Evolutionary conservation across 768 basidiomycete species (phyloP), one percentile per base, ranked within the genome.

Genomic region (Boletales sp.): DNA sequence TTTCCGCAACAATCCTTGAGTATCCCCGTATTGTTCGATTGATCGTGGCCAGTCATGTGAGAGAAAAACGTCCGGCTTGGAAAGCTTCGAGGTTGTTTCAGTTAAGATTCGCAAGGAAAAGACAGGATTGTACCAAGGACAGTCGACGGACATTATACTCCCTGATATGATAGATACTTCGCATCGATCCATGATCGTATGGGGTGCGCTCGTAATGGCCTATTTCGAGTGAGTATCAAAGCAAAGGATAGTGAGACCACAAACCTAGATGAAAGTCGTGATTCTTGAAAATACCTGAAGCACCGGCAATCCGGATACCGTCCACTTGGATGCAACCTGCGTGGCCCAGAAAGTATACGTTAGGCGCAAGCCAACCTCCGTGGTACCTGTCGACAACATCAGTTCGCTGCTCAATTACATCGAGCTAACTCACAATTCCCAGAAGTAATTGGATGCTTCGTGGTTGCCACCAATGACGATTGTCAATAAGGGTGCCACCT

Each of bases 401-500:
- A 42, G 45, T 42, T 43, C 38, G 34, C 34, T n/a, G 45, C 43
- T 51, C 12, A 30, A 9, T 9, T 10, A 9, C n/a, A 10, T 30
- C 5, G 34, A 34, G 17, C 17, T 2, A 27, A 72, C 88, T 69
- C 61, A 92, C 90, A 97, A 69, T 67, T 99, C 97, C 87, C 91
- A 94, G 72, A 98, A 76, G 63, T 97, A 97, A 58, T 94, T 97
- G 18, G 90, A 94, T 2, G 92, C 92, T 69, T 98, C 97, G 66
- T 98, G 97, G 64, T 98, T 98, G 9, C 97, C 97, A 14, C 97
- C 97, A 61, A 98, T 97, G 43, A 98, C 83, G 12, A 99, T 74
- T 0, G 97, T 99, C 65, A 95, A 69, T 5, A 95, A 67, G 0
- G 94, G 93, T 2, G 95, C 94, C n/a, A 57, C 70, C 61, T 76